phyloP scores from a whole-genome alignment of 2,329 filamentous ascomycete species.

The Fusarium torulosum region DNA sequence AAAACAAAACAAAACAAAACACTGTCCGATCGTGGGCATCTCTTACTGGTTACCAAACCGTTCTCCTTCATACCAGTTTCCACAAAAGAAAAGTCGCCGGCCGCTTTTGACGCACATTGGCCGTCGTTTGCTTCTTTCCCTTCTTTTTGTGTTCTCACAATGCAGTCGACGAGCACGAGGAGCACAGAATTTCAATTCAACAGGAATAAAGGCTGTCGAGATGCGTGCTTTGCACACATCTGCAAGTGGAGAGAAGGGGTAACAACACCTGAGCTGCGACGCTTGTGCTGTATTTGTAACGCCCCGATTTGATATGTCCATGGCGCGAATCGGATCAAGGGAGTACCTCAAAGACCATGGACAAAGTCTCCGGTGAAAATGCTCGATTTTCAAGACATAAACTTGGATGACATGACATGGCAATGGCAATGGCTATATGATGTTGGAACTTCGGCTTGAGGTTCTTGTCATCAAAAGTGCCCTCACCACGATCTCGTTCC shows the following conservation, averaged over 20 bases:
- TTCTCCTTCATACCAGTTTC: not conserved
- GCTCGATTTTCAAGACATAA: conserved; percentile 13
- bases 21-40: conserved; percentile 11
- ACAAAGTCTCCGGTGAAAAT: conserved; percentile 13
- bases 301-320: conserved; percentile 20
- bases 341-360: conserved; percentile 7
- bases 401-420: conserved; percentile 10
- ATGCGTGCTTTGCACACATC: conserved; percentile 18
- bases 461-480: conserved; percentile 25
- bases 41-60: conserved; percentile 9
- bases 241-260: conserved; percentile 42
- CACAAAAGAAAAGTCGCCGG: conserved; percentile 17
- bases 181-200: conserved; percentile 20
- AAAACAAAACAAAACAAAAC: no score
- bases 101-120: conserved; percentile 11
- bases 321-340: conserved; percentile 21
- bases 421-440: conserved; percentile 3
- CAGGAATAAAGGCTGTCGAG: conserved; percentile 15
- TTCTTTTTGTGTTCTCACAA: conserved; percentile 28
- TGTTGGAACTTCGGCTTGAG: conserved; percentile 14
- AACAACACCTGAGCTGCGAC: conserved; percentile 35
- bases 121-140: conserved; percentile 15
- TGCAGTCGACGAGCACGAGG: conserved; percentile 22
- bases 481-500: not conserved
- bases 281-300: conserved; percentile 37